phyloP scores from a whole-genome alignment of 306 rosid genomes.

The Vigna hirtella region DNA sequence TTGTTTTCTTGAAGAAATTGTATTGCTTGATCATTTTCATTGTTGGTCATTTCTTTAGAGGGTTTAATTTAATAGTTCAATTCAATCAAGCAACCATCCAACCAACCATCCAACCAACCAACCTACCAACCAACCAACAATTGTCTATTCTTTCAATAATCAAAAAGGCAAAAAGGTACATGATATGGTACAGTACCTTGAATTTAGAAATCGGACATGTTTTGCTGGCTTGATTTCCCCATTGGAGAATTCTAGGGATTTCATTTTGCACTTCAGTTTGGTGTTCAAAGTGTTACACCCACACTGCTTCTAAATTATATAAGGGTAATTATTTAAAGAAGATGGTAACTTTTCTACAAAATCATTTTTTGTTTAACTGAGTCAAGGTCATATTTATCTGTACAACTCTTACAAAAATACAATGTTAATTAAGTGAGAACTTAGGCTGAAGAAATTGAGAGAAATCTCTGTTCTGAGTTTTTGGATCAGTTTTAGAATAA shows the following conservation, averaged over 20 bases:
- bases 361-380: background rate
- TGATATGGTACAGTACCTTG: too few species aligned
- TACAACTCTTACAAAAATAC: background rate
- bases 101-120: too few species aligned
- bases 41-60: background rate
- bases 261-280: slow-evolving; percentile 1
- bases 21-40: background rate
- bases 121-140: too few species aligned
- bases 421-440: background rate
- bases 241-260: background rate
- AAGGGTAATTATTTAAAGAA: background rate
- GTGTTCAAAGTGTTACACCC: slow-evolving; percentile 9
- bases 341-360: background rate
- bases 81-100: too few species aligned
- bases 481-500: slow-evolving; percentile 1
- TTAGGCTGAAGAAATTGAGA: background rate
- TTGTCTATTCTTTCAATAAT: too few species aligned
- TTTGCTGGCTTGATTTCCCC: background rate
- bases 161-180: too few species aligned
- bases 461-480: background rate
- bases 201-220: background rate
- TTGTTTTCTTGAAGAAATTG: background rate
- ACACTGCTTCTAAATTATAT: background rate
- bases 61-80: background rate
- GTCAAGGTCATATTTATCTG: background rate